A percentile compares a stretch with the other conserved stretches of the same genome.
Evolutionary conservation across 257 asterid genomes (phyloP).

Genomic region (Forsythia viridissima): DNA sequence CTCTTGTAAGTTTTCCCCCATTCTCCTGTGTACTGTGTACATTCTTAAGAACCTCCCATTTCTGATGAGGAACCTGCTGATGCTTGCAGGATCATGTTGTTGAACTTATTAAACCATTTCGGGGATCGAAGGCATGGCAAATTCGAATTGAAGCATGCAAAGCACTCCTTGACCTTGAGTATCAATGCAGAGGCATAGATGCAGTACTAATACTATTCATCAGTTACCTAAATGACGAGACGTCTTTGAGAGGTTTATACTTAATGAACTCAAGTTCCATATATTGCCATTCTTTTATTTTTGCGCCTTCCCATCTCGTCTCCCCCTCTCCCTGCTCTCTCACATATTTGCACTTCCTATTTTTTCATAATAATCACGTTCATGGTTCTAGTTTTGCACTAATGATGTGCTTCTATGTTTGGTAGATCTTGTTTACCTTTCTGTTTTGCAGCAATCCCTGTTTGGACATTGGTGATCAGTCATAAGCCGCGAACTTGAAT

Average conservation of each 20-base stretch:
- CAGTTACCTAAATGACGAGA: conserved; percentile 63
- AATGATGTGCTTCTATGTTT: conserved; percentile 6
- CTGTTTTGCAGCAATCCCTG: too few species aligned
- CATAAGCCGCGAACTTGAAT: too few species aligned
- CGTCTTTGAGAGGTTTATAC: conserved; percentile 75
- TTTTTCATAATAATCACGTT: neutral
- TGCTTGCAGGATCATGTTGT: conserved; percentile 65
- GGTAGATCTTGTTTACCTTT: conserved; percentile 7
- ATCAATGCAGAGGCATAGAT: conserved; percentile 76
- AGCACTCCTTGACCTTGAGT: conserved; percentile 90
- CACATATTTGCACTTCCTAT: neutral
- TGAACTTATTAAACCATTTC: conserved; percentile 71
- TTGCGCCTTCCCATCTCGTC: neutral
- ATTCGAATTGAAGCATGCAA: conserved; percentile 82
- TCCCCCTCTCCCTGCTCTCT: conserved; percentile 1
- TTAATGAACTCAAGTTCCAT: neutral
- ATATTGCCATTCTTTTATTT: neutral
- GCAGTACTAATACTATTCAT: conserved; percentile 75
- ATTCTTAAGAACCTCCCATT: conserved; percentile 19
- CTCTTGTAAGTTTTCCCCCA: conserved; percentile 68
- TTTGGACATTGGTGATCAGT: too few species aligned
- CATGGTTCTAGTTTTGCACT: neutral
- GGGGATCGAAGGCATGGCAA: conserved; percentile 61
- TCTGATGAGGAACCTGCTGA: conserved; percentile 34
- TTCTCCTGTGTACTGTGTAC: conserved; percentile 11